phyloP scores from a whole-genome alignment of 2,329 filamentous ascomycete species.

The Arachnopeziza araneosa region DNA sequence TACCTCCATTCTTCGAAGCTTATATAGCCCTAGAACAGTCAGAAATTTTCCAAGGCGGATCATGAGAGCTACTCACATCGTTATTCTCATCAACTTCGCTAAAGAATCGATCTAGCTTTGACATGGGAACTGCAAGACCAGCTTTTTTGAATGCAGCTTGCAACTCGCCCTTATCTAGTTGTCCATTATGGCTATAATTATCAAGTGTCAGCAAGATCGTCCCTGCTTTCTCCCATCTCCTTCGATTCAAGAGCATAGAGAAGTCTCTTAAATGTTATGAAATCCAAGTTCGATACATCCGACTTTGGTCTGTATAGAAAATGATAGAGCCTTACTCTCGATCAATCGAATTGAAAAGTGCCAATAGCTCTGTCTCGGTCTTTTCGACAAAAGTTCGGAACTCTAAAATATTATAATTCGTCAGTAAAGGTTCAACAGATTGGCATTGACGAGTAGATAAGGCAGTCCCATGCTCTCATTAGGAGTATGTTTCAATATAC shows the following conservation, averaged over 20 bases:
- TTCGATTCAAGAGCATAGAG: neutral
- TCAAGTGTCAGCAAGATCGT: neutral
- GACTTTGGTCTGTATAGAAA: neutral
- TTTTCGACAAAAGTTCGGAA: slow-evolving; percentile 84
- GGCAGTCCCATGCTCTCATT: no score
- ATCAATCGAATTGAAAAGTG: slow-evolving; percentile 83
- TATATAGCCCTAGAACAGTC: slow-evolving; percentile 46
- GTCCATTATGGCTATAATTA: slow-evolving; percentile 56
- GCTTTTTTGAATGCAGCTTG: slow-evolving; percentile 70
- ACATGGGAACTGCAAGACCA: slow-evolving; percentile 71
- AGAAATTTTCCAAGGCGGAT: neutral
- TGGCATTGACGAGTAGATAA: neutral
- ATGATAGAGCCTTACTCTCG: slow-evolving; percentile 42
- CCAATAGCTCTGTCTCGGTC: slow-evolving; percentile 76
- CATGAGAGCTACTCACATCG: slow-evolving; percentile 42
- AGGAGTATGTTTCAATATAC: slow-evolving; percentile 42
- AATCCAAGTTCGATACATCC: neutral
- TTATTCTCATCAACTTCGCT: slow-evolving; percentile 82
- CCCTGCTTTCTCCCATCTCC: neutral
- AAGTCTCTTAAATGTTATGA: neutral
- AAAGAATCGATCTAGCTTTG: slow-evolving; percentile 81
- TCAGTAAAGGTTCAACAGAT: neutral
- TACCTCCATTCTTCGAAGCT: slow-evolving; percentile 97
- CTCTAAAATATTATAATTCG: slow-evolving; percentile 47
- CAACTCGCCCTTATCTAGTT: slow-evolving; percentile 81